These are phyloP conservation scores for Rhizopogon vesiculosus DNA, from an alignment of 768 basidiomycete genomes.

Conservation along the genomic window DNA sequence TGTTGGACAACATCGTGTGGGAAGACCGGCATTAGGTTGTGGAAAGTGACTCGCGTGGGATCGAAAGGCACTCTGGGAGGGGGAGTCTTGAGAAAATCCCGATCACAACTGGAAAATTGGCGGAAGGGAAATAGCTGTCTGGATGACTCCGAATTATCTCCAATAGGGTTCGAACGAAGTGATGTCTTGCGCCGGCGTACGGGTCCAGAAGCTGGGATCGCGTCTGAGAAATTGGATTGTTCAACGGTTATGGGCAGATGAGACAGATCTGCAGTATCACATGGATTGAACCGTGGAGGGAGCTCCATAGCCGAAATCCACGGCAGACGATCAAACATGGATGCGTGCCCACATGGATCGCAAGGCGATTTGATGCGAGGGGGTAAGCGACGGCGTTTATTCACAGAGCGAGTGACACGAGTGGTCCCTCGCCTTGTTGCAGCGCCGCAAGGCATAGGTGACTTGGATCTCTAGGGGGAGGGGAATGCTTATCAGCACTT, in stretches of 20 bases:
- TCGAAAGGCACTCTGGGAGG: constrained; percentile 34
- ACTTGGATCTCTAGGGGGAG: constrained; percentile 31
- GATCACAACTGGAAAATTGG: constrained; percentile 20
- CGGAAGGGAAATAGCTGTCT: constrained; percentile 21
- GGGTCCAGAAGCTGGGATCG: constrained; percentile 39
- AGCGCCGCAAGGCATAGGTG: constrained; percentile 33
- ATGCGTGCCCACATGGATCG: constrained; percentile 26
- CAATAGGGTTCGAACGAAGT: constrained; percentile 44
- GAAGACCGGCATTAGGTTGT: constrained; percentile 60
- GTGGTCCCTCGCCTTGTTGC: constrained; percentile 30
- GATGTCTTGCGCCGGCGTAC: constrained; percentile 56
- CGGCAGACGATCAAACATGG: constrained; percentile 58
- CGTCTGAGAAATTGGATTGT: constrained; percentile 16
- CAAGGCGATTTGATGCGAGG: constrained; percentile 37
- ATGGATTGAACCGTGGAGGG: constrained; percentile 37
- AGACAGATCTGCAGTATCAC: constrained; percentile 65
- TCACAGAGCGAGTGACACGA: constrained; percentile 31
- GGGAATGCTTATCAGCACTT: neutral
- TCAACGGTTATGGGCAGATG: constrained; percentile 35
- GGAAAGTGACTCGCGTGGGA: constrained; percentile 47
- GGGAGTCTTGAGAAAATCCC: constrained; percentile 26
- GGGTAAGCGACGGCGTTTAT: constrained; percentile 37
- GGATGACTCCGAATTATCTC: constrained; percentile 16
- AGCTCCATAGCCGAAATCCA: constrained; percentile 61
- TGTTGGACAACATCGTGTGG: constrained; percentile 20